Evolutionary conservation across 192 early-diverging fungal genomes (phyloP).

Genomic region (Podila epicladia): DNA sequence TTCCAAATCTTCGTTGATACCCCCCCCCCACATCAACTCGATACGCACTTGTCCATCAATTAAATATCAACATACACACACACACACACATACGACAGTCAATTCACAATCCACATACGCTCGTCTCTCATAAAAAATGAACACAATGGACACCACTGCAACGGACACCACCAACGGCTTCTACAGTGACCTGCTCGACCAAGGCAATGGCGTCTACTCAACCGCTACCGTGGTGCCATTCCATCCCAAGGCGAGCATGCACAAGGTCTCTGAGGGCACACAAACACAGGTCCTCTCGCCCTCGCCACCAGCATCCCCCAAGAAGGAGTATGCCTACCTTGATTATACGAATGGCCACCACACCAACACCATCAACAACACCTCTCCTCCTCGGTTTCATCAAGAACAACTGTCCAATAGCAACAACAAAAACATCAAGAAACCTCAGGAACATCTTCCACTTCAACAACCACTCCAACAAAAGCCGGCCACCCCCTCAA

Average conservation of each 20-base stretch:
- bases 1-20: no score
- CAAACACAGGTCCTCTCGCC: constrained; percentile 8
- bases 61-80: constrained; percentile 1
- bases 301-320: neutral
- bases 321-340: neutral
- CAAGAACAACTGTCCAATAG: constrained; percentile 3
- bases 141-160: constrained; percentile 9
- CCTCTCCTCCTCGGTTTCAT: neutral
- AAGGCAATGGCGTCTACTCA: neutral
- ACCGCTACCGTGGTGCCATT: neutral
- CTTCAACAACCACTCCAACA: constrained; percentile 6
- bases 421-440: constrained; percentile 9
- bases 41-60: neutral
- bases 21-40: neutral
- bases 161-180: constrained; percentile 5
- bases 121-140: neutral
- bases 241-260: constrained; percentile 1
- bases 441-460: constrained; percentile 1
- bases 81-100: neutral
- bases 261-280: constrained; percentile 24
- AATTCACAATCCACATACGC: neutral
- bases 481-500: neutral
- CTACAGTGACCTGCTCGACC: neutral
- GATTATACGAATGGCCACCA: neutral
- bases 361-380: constrained; percentile 3